These are phyloP conservation scores for Taiozyma onychis DNA, from an alignment of 1,139 yeast species.

Conservation along the genomic window DNA sequence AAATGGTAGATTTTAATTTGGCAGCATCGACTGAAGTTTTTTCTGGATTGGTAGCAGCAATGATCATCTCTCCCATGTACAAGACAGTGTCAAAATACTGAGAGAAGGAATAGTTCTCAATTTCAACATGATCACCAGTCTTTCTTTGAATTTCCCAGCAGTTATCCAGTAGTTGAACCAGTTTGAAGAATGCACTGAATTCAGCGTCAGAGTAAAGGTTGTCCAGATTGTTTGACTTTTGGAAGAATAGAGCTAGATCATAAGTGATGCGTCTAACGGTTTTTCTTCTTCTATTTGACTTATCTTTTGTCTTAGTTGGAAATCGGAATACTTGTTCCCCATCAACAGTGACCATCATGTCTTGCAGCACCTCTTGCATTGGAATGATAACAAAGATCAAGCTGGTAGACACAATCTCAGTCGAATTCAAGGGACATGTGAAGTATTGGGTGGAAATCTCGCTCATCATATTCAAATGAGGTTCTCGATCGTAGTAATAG, in stretches of 20 bases:
- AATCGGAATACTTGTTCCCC: constrained; percentile 41
- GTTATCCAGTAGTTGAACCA: constrained; percentile 51
- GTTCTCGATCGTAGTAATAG: constrained; percentile 58
- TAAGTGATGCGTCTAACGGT: constrained; percentile 56
- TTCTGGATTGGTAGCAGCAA: constrained; percentile 8
- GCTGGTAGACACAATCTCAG: constrained; percentile 31
- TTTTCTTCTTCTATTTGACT: constrained; percentile 19
- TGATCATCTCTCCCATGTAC: constrained; percentile 38
- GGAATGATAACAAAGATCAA: constrained; percentile 44
- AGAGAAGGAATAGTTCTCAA: constrained; percentile 46
- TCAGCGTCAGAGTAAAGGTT: constrained; percentile 29
- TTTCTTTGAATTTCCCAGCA: constrained; percentile 51
- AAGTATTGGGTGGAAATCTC: constrained; percentile 59
- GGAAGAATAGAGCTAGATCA: constrained; percentile 40
- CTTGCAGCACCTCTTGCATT: constrained; percentile 37
- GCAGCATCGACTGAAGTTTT: background rate
- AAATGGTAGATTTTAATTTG: background rate
- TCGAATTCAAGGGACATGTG: constrained; percentile 57
- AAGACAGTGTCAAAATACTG: constrained; percentile 43
- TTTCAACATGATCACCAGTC: constrained; percentile 63
- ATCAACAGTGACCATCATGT: constrained; percentile 37
- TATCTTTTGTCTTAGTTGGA: constrained; percentile 56
- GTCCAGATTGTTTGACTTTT: constrained; percentile 28
- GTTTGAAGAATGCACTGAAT: constrained; percentile 34
- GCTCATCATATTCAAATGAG: constrained; percentile 45